Evolutionary conservation across 1,284 basidiomycete genomes (phyloP), one percentile per base, ranked within the genome.

Genomic region (Prillingera fragicola): DNA sequence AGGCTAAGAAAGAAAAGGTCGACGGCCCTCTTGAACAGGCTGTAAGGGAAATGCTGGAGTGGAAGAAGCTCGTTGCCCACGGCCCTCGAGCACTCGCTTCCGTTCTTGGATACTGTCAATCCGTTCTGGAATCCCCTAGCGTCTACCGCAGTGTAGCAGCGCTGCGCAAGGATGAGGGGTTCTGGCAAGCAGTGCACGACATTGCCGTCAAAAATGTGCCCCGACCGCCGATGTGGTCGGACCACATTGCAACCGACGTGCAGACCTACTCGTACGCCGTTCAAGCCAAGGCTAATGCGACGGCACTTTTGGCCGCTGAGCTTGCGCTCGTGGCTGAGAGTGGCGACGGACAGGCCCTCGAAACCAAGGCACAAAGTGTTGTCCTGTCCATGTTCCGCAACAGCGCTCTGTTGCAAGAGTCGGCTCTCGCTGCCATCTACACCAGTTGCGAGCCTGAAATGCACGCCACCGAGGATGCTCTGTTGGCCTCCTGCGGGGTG

Each of bases 61-160:
- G 86, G 78, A 79, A 41, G 78, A 79, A 24, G 68, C 40, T 84
- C 38, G 86, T 84, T 82, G 79, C 83, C 29, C 65, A 77, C 19
- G 85, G 85, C 45, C 87, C 89, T 0, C 78, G 83, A 23, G 71
- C 90, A 10, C 76, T 96, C 7, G 79, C 84, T n/a, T 80, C 83
- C 9, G 77, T 87, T 6, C 71, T 95, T 40, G 75, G 79, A 8
- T 95, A 92, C 73, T 71, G 92, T 46, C 80, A 85, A 51, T 77
- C 82, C 8, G 82, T 88, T 1, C 35, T 65, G 21, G 44, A 47
- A 18, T 59, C 56, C 3, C 55, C 67, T 0, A 50, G 58, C 3
- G 56, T 59, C 4, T 42, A 52, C 15, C 51, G 46, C 18, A 44
- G 50, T 3, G 52, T 64, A 21, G 26, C 48, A 5, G 36, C 53